phyloP scores from a whole-genome alignment of 495 filamentous ascomycete genomes.

The Aspergillus coremiiformis region DNA sequence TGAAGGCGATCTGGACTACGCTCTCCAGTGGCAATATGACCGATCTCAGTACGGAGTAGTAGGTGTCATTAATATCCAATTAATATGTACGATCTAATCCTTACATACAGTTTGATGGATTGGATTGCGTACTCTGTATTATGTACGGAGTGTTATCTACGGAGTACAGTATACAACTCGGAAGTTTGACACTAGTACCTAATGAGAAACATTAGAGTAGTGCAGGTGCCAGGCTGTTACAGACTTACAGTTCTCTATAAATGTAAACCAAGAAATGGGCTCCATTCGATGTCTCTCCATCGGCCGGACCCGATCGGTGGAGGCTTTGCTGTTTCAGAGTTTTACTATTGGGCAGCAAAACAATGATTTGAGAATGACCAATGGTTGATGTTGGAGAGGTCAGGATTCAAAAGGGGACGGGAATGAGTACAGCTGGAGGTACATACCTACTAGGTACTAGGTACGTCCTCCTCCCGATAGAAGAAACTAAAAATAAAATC shows the following conservation, averaged over 20 bases:
- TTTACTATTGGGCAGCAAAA: conserved; percentile 1
- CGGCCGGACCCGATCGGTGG: conserved; percentile 15
- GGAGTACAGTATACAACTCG: background rate
- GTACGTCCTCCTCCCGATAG: too few relatives aligned
- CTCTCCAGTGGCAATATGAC: background rate
- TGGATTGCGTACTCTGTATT: too few relatives aligned
- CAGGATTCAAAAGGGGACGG: background rate
- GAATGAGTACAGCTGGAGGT: too few relatives aligned
- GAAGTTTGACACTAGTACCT: background rate
- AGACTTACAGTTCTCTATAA: too few relatives aligned
- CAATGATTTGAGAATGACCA: conserved; percentile 1
- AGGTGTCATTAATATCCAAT: too few relatives aligned
- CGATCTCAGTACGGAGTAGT: background rate
- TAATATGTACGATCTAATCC: too few relatives aligned
- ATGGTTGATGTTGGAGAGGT: conserved; percentile 4
- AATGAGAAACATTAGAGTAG: background rate
- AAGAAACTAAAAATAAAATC: too few relatives aligned
- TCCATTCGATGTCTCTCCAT: conserved; percentile 12
- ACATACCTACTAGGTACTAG: too few relatives aligned
- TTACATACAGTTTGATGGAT: too few relatives aligned
- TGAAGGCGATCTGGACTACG: background rate
- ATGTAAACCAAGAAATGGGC: conserved; percentile 1
- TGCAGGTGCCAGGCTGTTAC: too few relatives aligned
- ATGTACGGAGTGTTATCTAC: background rate
- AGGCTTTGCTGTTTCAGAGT: background rate